phyloP scores from a whole-genome alignment of 139 green algal species.

The Yamagishiella unicocca region DNA sequence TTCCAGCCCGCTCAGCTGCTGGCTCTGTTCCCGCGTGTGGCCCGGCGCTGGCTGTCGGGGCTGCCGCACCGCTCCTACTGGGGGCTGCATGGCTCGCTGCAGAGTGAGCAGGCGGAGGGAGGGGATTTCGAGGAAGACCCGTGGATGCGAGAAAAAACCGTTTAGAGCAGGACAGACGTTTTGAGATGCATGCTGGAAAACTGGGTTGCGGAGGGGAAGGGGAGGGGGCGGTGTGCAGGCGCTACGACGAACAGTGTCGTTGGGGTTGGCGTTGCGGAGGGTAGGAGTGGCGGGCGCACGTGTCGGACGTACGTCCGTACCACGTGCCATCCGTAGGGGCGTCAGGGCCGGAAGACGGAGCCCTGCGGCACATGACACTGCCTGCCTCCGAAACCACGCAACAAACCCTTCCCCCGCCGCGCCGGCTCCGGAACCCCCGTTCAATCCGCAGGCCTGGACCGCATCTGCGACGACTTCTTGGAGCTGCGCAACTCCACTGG shows the following conservation, averaged over 20 bases:
- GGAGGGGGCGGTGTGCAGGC: background rate
- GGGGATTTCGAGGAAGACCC: too few species aligned
- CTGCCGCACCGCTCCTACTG: conserved; percentile 59
- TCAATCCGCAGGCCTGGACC: conserved; percentile 15
- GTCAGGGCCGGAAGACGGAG: too few species aligned
- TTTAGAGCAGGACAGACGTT: too few species aligned
- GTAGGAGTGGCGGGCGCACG: too few species aligned
- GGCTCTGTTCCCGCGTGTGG: conserved; percentile 67
- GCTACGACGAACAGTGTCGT: background rate
- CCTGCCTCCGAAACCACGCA: too few species aligned
- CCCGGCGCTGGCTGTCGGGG: conserved; percentile 50
- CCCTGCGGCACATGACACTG: too few species aligned
- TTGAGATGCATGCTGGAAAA: too few species aligned
- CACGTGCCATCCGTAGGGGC: too few species aligned
- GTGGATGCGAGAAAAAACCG: too few species aligned
- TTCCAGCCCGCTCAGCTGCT: conserved; percentile 81
- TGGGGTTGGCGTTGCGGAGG: too few species aligned
- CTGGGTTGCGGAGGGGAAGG: background rate
- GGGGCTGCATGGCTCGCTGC: conserved; percentile 64
- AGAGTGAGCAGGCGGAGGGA: conserved; percentile 7
- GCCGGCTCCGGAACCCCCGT: background rate
- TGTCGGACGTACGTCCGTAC: too few species aligned
- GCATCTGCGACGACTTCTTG: conserved; percentile 35
- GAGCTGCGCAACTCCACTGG: conserved; percentile 27
- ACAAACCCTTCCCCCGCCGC: background rate